Conservation (phyloP, 768 basidiomycete species). For the Exidia glandulosa region DNA sequence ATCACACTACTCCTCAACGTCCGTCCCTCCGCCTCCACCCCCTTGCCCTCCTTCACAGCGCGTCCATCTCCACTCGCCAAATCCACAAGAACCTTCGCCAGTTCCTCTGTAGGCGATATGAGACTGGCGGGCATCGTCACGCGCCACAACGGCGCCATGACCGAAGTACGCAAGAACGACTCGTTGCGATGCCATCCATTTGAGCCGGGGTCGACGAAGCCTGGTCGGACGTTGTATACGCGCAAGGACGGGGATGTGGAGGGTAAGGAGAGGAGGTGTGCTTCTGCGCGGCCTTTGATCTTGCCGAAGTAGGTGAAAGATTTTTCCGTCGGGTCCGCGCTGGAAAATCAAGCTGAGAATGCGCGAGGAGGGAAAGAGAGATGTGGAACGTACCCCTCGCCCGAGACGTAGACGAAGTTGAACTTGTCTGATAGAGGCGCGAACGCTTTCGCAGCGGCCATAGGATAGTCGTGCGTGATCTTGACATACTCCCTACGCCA, state of each 20-base stretch:
- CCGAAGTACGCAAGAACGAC: not conserved
- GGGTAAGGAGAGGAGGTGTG: conserved; percentile 9
- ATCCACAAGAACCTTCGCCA: conserved; percentile 13
- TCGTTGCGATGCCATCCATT: not conserved
- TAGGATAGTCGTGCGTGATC: conserved; percentile 18
- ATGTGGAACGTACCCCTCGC: conserved; percentile 12
- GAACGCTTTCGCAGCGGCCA: conserved; percentile 18
- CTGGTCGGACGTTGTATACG: conserved; percentile 16
- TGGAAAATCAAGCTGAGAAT: not conserved
- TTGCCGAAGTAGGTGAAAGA: conserved; percentile 12
- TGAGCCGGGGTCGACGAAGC: conserved; percentile 3
- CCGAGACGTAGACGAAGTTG: conserved; percentile 22
- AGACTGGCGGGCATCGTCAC: not conserved
- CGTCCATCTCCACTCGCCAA: conserved; percentile 16
- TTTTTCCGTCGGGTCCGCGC: conserved; percentile 17
- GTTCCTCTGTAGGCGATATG: conserved; percentile 10
- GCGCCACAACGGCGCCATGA: not conserved
- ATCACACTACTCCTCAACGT: conserved; percentile 3
- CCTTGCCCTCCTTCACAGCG: conserved; percentile 10
- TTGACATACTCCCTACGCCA: conserved; percentile 13
- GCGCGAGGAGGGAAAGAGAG: not conserved
- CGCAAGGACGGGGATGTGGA: conserved; percentile 6
- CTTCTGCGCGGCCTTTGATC: conserved; percentile 18
- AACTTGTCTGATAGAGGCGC: not conserved
- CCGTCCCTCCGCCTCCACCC: conserved; percentile 21